Conservation (phyloP, 2,329 filamentous ascomycete species). For the Penicillium sp. region DNA sequence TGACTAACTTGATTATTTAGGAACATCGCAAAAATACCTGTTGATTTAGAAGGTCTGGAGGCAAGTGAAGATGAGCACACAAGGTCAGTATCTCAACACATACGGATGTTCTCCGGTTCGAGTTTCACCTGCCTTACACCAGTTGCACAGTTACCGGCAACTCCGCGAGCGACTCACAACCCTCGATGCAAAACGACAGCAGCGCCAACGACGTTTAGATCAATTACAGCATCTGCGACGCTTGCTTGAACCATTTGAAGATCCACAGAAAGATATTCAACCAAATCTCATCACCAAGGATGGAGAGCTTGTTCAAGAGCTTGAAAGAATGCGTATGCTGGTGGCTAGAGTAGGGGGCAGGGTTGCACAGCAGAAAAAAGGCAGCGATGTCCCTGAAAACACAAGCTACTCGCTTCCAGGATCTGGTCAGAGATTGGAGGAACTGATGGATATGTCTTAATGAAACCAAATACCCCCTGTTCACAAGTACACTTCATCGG, state of each 20-base stretch:
- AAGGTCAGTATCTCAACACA: conserved; percentile 29
- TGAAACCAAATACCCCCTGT: conserved; percentile 11
- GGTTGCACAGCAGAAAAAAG: conserved; percentile 33
- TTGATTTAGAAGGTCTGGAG: conserved; percentile 35
- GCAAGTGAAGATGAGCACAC: conserved; percentile 33
- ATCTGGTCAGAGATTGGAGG: conserved; percentile 37
- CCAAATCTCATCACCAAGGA: conserved; percentile 57
- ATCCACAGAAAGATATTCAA: conserved; percentile 54
- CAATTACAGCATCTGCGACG: conserved; percentile 49
- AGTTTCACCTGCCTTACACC: conserved; percentile 26
- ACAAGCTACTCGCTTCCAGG: conserved; percentile 27
- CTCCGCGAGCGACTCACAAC: conserved; percentile 47
- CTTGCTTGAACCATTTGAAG: conserved; percentile 52
- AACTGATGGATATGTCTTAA: conserved; percentile 43
- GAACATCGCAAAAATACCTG: conserved; percentile 42
- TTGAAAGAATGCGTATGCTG: conserved; percentile 53
- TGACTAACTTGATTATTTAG: conserved; percentile 25
- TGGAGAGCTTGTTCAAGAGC: conserved; percentile 51
- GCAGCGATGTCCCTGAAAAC: conserved; percentile 15
- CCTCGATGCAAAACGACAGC: conserved; percentile 49
- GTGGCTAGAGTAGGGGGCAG: conserved; percentile 46
- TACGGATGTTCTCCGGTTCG: conserved; percentile 13
- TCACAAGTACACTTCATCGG: neutral
- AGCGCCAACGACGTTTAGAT: conserved; percentile 48
- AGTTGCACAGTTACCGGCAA: conserved; percentile 40